Conservation (phyloP, 495 filamentous ascomycete genomes). For the Penicillium goetzii region DNA sequence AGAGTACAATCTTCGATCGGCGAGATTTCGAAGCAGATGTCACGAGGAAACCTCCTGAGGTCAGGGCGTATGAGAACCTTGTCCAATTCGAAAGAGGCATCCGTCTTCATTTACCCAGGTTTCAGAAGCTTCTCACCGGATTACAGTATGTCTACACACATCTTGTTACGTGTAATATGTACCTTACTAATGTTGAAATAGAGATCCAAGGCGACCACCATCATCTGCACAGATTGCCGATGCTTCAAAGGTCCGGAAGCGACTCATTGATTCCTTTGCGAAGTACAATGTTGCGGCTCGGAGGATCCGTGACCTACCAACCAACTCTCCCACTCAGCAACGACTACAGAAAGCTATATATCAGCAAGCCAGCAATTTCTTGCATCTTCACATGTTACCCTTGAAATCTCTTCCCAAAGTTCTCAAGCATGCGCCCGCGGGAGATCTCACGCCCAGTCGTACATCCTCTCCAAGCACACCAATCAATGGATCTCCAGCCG, state of each 20-base stretch:
- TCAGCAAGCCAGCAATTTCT: constrained; percentile 78
- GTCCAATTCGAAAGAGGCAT: constrained; percentile 91
- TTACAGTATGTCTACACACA: constrained; percentile 55
- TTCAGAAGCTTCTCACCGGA: constrained; percentile 75
- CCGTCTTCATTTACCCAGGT: constrained; percentile 78
- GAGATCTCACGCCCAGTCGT: constrained; percentile 31
- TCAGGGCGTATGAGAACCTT: constrained; percentile 83
- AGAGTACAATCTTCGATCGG: constrained; percentile 78
- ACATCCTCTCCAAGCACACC: constrained; percentile 42
- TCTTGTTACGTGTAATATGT: neutral
- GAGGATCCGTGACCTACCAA: constrained; percentile 78
- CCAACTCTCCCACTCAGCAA: constrained; percentile 70
- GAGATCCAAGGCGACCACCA: constrained; percentile 73
- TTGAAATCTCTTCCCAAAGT: constrained; percentile 84
- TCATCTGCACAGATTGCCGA: constrained; percentile 77
- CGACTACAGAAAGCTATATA: constrained; percentile 84
- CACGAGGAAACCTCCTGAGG: constrained; percentile 69
- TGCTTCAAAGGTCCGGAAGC: constrained; percentile 87
- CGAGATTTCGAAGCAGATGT: constrained; percentile 78
- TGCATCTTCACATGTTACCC: constrained; percentile 91
- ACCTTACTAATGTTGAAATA: constrained; percentile 35
- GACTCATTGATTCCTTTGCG: constrained; percentile 85
- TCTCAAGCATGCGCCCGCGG: constrained; percentile 68
- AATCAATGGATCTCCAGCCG: constrained; percentile 32
- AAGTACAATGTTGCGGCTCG: constrained; percentile 88